Evolutionary conservation across 805 yeast genomes (phyloP).

Genomic region (Zygotorulaspora chibaensis): DNA sequence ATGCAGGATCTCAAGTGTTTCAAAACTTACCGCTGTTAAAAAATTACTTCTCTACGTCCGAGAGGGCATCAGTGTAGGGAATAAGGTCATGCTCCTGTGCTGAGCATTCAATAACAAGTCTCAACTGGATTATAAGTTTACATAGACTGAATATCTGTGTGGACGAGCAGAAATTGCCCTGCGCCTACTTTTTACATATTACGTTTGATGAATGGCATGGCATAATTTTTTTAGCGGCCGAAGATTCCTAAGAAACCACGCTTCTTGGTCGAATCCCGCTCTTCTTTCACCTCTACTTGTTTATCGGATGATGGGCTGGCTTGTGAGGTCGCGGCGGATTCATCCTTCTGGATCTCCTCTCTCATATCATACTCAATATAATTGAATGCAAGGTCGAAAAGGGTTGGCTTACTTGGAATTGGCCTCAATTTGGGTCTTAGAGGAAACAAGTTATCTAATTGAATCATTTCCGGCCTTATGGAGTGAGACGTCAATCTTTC

Average conservation of each 20-base stretch:
- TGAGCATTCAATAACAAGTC: too few relatives aligned
- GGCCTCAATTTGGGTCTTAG: constrained; percentile 48
- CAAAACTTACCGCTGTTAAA: too few relatives aligned
- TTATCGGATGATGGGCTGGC: constrained; percentile 7
- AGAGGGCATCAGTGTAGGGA: too few relatives aligned
- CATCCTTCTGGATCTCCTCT: constrained; percentile 16
- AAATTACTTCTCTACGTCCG: too few relatives aligned
- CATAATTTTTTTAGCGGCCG: constrained; percentile 41
- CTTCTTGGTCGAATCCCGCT: constrained; percentile 42
- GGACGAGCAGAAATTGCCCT: too few relatives aligned
- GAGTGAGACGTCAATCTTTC: constrained; percentile 34
- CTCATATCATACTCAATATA: constrained; percentile 52
- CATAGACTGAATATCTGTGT: too few relatives aligned
- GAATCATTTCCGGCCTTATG: constrained; percentile 22
- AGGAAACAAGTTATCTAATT: constrained; percentile 28
- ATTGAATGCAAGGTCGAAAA: constrained; percentile 87
- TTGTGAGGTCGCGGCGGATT: constrained; percentile 13
- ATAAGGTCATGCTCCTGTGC: too few relatives aligned
- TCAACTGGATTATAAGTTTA: too few relatives aligned
- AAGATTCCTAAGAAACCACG: constrained; percentile 73
- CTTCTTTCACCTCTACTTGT: constrained; percentile 18
- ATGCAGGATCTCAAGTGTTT: too few relatives aligned
- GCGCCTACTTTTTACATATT: too few relatives aligned
- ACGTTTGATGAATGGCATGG: too few relatives aligned
- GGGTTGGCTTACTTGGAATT: constrained; percentile 77